Evolutionary conservation across 352 stramenopile species (phyloP), one percentile per base, ranked within the genome.

Genomic region (Phytophthora melonis): DNA sequence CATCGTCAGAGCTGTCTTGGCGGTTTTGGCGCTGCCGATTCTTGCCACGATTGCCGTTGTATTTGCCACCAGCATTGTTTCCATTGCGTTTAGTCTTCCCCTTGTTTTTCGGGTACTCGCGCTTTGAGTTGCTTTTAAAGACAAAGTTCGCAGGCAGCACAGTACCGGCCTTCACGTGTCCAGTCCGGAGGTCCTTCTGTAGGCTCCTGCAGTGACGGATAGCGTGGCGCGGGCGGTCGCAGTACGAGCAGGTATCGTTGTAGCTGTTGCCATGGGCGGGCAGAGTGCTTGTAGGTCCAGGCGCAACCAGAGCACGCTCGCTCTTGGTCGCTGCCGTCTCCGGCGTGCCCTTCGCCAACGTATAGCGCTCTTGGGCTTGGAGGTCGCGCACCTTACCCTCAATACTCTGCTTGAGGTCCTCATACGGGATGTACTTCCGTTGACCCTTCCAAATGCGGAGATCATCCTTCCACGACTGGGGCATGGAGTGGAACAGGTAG

Each of bases 111-210:
- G 30, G 43, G 7, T 70, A 45, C 3, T 58, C 63, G 9, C 63
- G n/a, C 25, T 63, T 63, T 1, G 30, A 11, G 27, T 43, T 57
- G 7, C 36, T 49, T 27, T 68, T 56, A 39, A 69, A 30, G 1
- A 11, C 54, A 16, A 70, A 63, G 30, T 70, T 70, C 1, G n/a
- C 54, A 30, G 63, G 50, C 8, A 68, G 21, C 6, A 61, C 49
- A 0, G 61, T 56, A 1, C 34, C 50, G 8, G 50, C 36, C 18
- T 68, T 61, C 27, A 6, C 18, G 30, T 25, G 47, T 54, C 7
- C 10, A 18, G 10, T 8, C 39, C 16, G n/a, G n/a, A n/a, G n/a
- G n/a, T n/a, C n/a, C n/a, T n/a, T n/a, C n/a, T n/a, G n/a, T n/a
- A n/a, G n/a, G n/a, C n/a, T 13, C 39, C 8, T 18, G 10, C 3